Evolutionary conservation across 495 filamentous ascomycete species (phyloP), one percentile per base, ranked within the genome.

Genomic region (Tuber magnatum): DNA sequence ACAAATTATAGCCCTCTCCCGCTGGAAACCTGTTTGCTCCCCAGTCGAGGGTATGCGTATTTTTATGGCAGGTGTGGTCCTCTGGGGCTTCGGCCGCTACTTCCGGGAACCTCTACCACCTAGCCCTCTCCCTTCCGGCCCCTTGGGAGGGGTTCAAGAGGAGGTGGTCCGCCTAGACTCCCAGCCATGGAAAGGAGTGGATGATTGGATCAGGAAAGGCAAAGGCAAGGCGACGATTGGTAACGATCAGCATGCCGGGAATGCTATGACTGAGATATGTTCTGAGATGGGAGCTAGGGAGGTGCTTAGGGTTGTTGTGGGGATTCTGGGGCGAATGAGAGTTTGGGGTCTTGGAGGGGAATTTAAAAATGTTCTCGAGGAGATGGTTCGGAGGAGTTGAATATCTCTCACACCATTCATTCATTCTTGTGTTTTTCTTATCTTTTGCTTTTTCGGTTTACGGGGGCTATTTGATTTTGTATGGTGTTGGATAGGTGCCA

Each of bases 1-100:
- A 0, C 82, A 83, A 43, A 82, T 83, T 48, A 82, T 83, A 74
- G 73, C 78, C 9, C 79, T 83, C 44, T 82, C 81, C n/a, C 78
- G 81, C 39, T 80, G 78, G 81, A 78, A 78, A 61, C 81, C 81
- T 7, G 76, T 82, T 14, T 80, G 71, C 72, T 80, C 81, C 2
- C 81, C 81, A 1, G 81, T 80, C 22, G 81, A 82, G 71, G 81
- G 81, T 0, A 82, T 82, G 81, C 74, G 81, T 12, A 75, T 82
- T 7, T 82, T 82, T 18, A 78, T 82, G 70, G 81, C 81, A 22
- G 81, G 81, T 22, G 78, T 82, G n/a, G 81, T 82, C 32, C 81
- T 82, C 46, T 82, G 81, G 81, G 81, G 81, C 20, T 82, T 82
- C n/a, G 81, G 77, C 22, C 70, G 76, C 16, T 82, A 81, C 56